These are phyloP conservation scores for Talaromyces adpressus DNA, from an alignment of 495 filamentous ascomycete genomes.

Conservation along the genomic window DNA sequence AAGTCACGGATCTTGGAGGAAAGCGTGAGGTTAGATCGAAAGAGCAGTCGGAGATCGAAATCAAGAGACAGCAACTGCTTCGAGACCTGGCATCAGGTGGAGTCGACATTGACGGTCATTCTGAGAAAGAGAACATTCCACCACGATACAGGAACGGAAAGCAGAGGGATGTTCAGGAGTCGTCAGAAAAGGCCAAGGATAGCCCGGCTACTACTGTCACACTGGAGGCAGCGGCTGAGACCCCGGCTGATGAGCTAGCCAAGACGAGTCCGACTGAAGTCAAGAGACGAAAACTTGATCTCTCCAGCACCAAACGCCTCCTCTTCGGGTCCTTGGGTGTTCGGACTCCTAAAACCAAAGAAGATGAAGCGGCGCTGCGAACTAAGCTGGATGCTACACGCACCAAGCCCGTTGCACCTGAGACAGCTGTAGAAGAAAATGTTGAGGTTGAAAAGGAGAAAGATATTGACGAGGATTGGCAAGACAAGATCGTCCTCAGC, in stretches of 20 bases:
- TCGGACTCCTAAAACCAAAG: constrained; percentile 56
- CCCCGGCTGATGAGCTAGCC: constrained; percentile 13
- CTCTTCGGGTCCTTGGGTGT: constrained; percentile 70
- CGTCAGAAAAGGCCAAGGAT: neutral
- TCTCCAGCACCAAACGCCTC: constrained; percentile 58
- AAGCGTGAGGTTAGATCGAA: constrained; percentile 11
- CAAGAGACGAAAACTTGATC: constrained; percentile 47
- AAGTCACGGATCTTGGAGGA: constrained; percentile 9
- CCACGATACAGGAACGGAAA: constrained; percentile 12
- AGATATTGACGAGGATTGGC: constrained; percentile 49
- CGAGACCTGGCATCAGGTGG: constrained; percentile 44
- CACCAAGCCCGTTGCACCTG: constrained; percentile 5
- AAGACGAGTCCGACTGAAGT: constrained; percentile 16
- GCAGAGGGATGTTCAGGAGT: constrained; percentile 6
- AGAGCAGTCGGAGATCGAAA: constrained; percentile 38
- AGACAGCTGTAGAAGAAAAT: constrained; percentile 11
- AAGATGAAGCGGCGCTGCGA: constrained; percentile 57
- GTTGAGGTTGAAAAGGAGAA: constrained; percentile 16
- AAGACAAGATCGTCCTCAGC: constrained; percentile 57
- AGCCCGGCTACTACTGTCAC: constrained; percentile 9
- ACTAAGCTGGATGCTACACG: constrained; percentile 39
- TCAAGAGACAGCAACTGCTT: constrained; percentile 44
- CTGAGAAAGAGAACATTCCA: constrained; percentile 29
- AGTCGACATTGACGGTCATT: constrained; percentile 33
- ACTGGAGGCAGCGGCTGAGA: constrained; percentile 18